These are phyloP conservation scores for Venturia aucupariae DNA, from an alignment of 2,329 filamentous ascomycete species.

Conservation along the genomic window DNA sequence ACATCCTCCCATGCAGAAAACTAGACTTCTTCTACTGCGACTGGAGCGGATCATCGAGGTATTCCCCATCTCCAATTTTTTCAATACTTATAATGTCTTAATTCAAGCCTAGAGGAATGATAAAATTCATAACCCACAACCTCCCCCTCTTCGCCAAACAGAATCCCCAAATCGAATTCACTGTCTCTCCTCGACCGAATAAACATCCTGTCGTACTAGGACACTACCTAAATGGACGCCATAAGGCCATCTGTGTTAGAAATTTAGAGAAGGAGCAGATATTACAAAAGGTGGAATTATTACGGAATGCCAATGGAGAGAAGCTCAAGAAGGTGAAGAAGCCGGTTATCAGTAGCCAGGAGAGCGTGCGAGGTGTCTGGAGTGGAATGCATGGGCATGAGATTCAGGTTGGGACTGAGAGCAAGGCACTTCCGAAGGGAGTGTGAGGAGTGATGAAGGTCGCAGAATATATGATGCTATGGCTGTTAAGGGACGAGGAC, in stretches of 20 bases:
- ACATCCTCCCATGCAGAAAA: conserved; percentile 94
- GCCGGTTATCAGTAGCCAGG: conserved; percentile 52
- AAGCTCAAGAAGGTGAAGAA: conserved; percentile 52
- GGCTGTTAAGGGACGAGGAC: not conserved
- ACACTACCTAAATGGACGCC: conserved; percentile 82
- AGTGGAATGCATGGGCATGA: conserved; percentile 52
- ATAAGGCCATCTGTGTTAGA: conserved; percentile 79
- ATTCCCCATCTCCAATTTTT: conserved; percentile 54
- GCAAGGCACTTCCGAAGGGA: not conserved
- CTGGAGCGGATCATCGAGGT: conserved; percentile 86
- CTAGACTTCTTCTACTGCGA: conserved; percentile 97
- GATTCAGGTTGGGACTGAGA: conserved; percentile 31
- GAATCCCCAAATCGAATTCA: conserved; percentile 86
- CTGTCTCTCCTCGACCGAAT: conserved; percentile 78
- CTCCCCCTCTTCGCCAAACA: conserved; percentile 68
- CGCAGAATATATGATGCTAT: not conserved
- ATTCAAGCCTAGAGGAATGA: conserved; percentile 36
- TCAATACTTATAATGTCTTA: not conserved
- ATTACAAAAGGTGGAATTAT: conserved; percentile 63
- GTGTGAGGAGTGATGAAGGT: not conserved
- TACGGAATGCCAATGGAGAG: conserved; percentile 67
- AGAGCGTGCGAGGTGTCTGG: conserved; percentile 58
- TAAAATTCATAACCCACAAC: conserved; percentile 65
- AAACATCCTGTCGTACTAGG: conserved; percentile 84
- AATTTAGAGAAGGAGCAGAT: conserved; percentile 78